Base-by-base conservation (phyloP, 495 filamentous ascomycete genomes). In the Daldinia childiae region DNA sequence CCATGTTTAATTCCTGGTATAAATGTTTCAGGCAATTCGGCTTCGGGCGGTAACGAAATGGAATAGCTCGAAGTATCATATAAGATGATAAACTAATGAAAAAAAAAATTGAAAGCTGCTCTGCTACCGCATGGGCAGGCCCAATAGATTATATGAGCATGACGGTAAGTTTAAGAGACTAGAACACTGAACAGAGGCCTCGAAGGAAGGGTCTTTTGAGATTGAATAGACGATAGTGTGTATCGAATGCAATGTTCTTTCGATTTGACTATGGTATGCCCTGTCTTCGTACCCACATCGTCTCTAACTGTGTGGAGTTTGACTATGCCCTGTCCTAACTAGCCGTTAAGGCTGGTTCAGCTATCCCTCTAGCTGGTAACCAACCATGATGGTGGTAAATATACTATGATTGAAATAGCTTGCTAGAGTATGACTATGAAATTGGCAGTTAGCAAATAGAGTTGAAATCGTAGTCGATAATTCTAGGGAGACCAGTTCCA, bases 241-340 rank as follows among this genome's bases (percentile, higher is more conserved):
- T 50, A 30, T 15, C 19, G 24, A 52, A 66, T 65, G 68, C 68
- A 66, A 66, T 71, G 68, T 71, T 71, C 68, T 71, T 71, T 71
- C 19, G 57, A 71, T 62, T 55, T 51, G 32, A 62, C 50, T 62
- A 66, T 71, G 50, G 30, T 62, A 71, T 61, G 51, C 68, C 68
- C 62, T 66, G 68, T 41, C 62, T 52, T 52, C 58, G 68, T 62
- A 56, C 24, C 68, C 68, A 71, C 68, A 65, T 24, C 8, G 8
- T 3, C 50, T 15, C 50, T 14, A 32, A 6, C 39, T 11, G 48
- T 62, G 62, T 50, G 32, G 57, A 58, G 38, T 34, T 34, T 34
- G 15, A 4, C 27, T 19, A 45, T 45, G n/a, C 8, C 8, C n/a
- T 43, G 5, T 2, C 9, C 7, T 45, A 7, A 45, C 39, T 43